Conservation (phyloP, 129 eudicot species). For the Lonicera japonica region DNA sequence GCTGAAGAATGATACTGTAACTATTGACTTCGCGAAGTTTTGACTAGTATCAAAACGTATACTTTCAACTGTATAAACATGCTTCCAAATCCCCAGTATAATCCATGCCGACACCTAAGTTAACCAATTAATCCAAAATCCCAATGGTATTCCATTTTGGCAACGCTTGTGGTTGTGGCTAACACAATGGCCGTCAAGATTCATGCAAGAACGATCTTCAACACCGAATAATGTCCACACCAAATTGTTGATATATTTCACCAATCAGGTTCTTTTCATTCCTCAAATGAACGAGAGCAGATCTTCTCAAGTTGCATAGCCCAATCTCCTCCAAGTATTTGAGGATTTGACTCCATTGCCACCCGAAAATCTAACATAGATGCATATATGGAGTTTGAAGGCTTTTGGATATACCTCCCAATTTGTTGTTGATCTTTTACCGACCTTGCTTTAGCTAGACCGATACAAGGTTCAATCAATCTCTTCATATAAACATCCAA, state of each 20-base stretch:
- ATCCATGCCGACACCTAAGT: neutral
- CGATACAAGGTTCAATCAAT: slow-evolving; percentile 65
- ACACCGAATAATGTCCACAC: neutral
- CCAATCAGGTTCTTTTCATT: slow-evolving; percentile 14
- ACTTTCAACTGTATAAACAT: slow-evolving; percentile 5
- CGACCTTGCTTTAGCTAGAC: slow-evolving; percentile 43
- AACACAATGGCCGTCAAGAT: neutral
- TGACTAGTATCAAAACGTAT: slow-evolving; percentile 2
- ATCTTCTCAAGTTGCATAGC: slow-evolving; percentile 57
- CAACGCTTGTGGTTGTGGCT: neutral
- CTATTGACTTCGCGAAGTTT: neutral
- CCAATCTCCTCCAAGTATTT: slow-evolving; percentile 76
- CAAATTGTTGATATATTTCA: neutral
- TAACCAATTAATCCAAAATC: slow-evolving; percentile 1
- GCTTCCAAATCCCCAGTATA: slow-evolving; percentile 1
- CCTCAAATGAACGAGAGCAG: slow-evolving; percentile 19
- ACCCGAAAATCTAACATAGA: slow-evolving; percentile 62
- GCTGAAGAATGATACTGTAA: slow-evolving; percentile 9
- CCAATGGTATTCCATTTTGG: neutral
- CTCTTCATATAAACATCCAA: slow-evolving; percentile 75
- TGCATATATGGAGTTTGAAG: slow-evolving; percentile 7
- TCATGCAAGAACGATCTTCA: neutral
- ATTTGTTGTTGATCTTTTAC: slow-evolving; percentile 1
- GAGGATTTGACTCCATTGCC: slow-evolving; percentile 68
- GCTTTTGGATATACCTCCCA: slow-evolving; percentile 17